Evolutionary conservation across 2,329 filamentous ascomycete species (phyloP).

Genomic region (Diplodia intermedia): DNA sequence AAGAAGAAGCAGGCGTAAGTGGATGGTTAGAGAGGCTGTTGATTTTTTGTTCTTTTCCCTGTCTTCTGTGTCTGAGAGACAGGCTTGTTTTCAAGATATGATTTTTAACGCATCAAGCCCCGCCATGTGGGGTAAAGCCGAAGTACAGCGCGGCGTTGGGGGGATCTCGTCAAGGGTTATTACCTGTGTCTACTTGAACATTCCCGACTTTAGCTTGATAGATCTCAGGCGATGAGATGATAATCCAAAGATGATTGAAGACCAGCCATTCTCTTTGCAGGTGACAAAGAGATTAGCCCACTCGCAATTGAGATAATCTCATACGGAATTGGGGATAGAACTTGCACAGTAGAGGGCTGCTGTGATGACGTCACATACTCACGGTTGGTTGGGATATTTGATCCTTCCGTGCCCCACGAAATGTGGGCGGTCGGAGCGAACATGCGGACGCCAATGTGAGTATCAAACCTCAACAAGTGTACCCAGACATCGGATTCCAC

Average conservation of each 20-base stretch:
- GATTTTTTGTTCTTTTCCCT: background rate
- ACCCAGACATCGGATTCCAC: too few relatives aligned
- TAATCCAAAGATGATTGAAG: slow-evolving; percentile 6
- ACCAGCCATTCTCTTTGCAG: background rate
- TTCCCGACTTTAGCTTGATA: slow-evolving; percentile 13
- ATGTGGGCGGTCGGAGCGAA: background rate
- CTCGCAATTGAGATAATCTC: too few relatives aligned
- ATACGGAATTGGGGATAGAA: too few relatives aligned
- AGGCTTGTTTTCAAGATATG: background rate
- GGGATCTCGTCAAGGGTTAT: background rate
- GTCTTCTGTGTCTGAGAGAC: background rate
- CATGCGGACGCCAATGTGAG: background rate
- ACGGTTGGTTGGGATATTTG: too few relatives aligned
- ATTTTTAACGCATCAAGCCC: slow-evolving; percentile 14
- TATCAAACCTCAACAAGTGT: too few relatives aligned
- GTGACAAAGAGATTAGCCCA: background rate
- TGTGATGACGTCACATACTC: too few relatives aligned
- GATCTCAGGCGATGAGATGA: background rate
- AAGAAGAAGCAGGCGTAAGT: slow-evolving; percentile 30
- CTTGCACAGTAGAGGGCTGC: too few relatives aligned
- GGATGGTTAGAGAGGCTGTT: background rate
- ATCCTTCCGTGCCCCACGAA: too few relatives aligned
- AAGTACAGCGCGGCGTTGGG: slow-evolving; percentile 18
- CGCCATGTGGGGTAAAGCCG: background rate
- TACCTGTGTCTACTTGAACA: background rate